Conservation (phyloP, 371 early-diverging fungal species). For the Apophysomyces trapeziformis region DNA sequence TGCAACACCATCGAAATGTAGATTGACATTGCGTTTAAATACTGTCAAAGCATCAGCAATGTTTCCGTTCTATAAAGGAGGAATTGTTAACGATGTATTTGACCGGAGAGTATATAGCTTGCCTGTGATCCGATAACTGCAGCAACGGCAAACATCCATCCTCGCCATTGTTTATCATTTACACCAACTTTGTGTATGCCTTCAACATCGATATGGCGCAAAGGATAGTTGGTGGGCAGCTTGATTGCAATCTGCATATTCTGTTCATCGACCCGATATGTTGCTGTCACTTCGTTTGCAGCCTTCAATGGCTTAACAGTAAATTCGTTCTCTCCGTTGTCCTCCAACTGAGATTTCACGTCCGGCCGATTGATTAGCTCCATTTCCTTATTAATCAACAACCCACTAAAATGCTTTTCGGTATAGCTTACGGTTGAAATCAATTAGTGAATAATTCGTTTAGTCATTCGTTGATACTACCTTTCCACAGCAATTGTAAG, state of each 20-base stretch:
- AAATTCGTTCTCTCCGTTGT: conserved; percentile 60
- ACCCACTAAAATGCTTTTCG: conserved; percentile 70
- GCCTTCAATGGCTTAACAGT: conserved; percentile 71
- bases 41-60: conserved; percentile 81
- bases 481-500: conserved; percentile 73
- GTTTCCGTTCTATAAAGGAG: conserved; percentile 71
- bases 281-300: conserved; percentile 75
- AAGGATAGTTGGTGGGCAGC: conserved; percentile 83
- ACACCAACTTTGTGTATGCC: conserved; percentile 84
- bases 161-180: conserved; percentile 85
- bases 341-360: conserved; percentile 48
- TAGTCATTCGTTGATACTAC: conserved; percentile 22
- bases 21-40: conserved; percentile 81
- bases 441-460: background rate
- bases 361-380: conserved; percentile 55
- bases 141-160: conserved; percentile 84
- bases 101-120: conserved; percentile 1
- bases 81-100: background rate
- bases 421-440: conserved; percentile 56
- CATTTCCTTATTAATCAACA: conserved; percentile 71
- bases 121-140: conserved; percentile 77
- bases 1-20: conserved; percentile 93
- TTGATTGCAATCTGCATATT: conserved; percentile 82
- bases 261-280: conserved; percentile 86
- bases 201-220: conserved; percentile 82